Base-by-base conservation (phyloP, 2,329 filamentous ascomycete genomes). In the Aspergillus candidus region DNA sequence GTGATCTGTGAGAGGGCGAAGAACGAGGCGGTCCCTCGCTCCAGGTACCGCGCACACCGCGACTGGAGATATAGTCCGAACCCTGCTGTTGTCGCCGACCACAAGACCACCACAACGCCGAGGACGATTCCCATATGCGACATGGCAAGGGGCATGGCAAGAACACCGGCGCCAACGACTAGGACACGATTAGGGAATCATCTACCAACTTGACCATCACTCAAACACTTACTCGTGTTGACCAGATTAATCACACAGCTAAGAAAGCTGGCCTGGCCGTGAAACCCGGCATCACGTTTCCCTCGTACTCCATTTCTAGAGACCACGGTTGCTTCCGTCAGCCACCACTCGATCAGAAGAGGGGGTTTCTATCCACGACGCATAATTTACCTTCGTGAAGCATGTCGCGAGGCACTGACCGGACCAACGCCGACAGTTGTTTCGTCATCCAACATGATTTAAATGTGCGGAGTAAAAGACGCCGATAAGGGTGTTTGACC, bases 1-100 rank as follows among this genome's bases (percentile, higher is more conserved):
- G 93, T 97, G 51, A 98, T 80, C 66, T 98, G 91, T 11, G 89
- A 95, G 12, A 98, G 74, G n/a, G 91, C 89, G 62, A 96, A 96
- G 72, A 98, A 98, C 31, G 89, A 95, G 1, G 90, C 80, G 4
- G 80, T 80, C 34, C 93, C 93, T 49, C 88, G 80, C 52, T 97
- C 93, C 51, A 98, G 76, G 65, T 98, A 98, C 63, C 87, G 81
- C 4, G 93, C 86, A 72, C 93, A 97, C 72, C 86, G 82, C 30
- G 90, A 85, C 66, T 98, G 93, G 6, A 98, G 82, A 64, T 97
- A 98, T 29, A 98, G 79, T 15, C 93, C 93, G 59, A 98, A 95
- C 38, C 87, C 88, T 15, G 91, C 83, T 4, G 88, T 93, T 32
- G 89, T 63, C 39, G 87, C 93, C 29, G 91, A 91, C 90, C 93